Conservation (phyloP, 73 alveolate genomes). For the Diophrys sp. region DNA sequence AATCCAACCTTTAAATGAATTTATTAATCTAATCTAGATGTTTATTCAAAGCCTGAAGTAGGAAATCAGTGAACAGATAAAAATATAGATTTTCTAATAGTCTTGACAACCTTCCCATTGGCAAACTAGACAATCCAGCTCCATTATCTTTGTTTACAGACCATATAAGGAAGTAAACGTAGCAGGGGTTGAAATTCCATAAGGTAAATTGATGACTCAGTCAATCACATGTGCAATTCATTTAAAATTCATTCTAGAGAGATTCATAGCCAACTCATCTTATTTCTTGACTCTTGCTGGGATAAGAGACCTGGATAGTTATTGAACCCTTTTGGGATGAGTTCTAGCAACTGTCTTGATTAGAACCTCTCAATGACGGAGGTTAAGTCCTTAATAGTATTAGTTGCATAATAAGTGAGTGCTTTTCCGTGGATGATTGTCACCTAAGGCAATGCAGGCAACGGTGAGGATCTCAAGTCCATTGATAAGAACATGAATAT, state of each 20-base stretch:
- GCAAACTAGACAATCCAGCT: background rate
- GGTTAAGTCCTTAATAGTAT: no score
- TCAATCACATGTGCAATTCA: background rate
- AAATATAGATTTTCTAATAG: background rate
- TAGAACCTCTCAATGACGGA: no score
- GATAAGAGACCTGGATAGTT: background rate
- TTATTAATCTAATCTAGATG: no score
- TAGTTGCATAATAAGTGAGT: no score
- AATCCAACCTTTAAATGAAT: no score
- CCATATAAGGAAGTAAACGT: background rate
- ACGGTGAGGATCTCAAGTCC: no score
- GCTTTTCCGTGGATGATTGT: no score
- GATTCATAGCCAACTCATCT: background rate
- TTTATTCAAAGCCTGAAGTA: background rate
- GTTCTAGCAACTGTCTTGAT: no score
- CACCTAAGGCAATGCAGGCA: no score
- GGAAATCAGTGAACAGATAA: background rate
- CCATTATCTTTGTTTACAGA: background rate
- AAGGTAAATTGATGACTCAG: background rate
- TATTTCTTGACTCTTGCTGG: background rate
- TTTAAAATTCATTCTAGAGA: conserved; percentile 2
- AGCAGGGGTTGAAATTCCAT: background rate
- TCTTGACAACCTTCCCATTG: background rate
- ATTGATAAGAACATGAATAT: no score
- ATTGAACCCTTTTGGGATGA: background rate